Percentiles rank a stretch among this genome's conserved stretches.
phyloP scores from a whole-genome alignment of 2,329 filamentous ascomycete genomes.

The Monilinia fructicola region DNA sequence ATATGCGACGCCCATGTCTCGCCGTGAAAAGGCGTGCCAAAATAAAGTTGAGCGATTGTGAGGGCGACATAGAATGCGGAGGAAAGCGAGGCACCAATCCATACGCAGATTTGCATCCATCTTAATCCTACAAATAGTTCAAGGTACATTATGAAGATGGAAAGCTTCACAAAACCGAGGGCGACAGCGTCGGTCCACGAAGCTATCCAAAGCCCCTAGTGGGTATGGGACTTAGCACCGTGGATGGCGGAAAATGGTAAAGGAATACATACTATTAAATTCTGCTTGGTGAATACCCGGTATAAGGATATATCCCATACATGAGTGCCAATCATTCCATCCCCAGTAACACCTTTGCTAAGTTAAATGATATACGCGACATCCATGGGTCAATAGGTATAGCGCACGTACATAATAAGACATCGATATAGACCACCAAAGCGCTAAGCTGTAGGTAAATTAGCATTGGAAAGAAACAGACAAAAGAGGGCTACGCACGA shows the following conservation, averaged over 20 bases:
- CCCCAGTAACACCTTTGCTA: not conserved
- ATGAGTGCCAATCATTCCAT: not conserved
- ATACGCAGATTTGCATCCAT: not conserved
- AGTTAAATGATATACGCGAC: not conserved
- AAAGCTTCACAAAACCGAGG: not conserved
- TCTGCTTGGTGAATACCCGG: not conserved
- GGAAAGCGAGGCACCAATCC: too few species aligned
- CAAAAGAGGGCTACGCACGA: not conserved
- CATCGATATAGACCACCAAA: not conserved
- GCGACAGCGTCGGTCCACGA: not conserved
- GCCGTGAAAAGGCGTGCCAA: not conserved
- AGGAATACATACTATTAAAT: not conserved
- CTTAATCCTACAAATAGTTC: not conserved
- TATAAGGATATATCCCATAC: not conserved
- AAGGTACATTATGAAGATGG: not conserved
- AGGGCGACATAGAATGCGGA: not conserved
- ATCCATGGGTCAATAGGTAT: not conserved
- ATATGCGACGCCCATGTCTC: not conserved
- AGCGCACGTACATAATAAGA: not conserved
- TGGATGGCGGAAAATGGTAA: not conserved
- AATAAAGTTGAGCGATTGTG: not conserved
- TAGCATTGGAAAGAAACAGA: not conserved
- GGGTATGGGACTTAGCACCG: not conserved
- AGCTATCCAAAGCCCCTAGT: not conserved
- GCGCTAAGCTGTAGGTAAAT: not conserved